phyloP scores from a whole-genome alignment of 2,329 filamentous ascomycete genomes.

The Pestalotiopsis sp. region DNA sequence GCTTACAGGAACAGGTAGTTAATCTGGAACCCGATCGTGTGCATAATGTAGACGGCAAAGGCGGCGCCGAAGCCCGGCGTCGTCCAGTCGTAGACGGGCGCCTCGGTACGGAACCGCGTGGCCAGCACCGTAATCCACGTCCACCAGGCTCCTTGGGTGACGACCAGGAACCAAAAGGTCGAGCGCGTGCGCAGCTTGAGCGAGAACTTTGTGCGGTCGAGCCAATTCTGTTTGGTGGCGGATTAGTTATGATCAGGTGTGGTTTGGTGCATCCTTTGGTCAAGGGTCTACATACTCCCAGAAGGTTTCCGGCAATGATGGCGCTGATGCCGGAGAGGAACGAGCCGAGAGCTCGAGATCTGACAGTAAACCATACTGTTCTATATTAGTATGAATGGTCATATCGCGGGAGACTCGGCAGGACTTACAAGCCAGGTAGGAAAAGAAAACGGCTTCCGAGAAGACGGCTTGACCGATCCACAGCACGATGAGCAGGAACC shows the following conservation, averaged over 20 bases:
- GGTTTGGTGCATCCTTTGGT: background rate
- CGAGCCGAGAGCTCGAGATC: slow-evolving; percentile 67
- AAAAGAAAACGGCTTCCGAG: slow-evolving; percentile 71
- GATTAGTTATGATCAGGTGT: background rate
- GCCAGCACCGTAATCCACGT: slow-evolving; percentile 68
- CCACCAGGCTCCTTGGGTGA: slow-evolving; percentile 70
- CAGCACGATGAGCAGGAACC: slow-evolving; percentile 64
- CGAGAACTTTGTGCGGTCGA: slow-evolving; percentile 57
- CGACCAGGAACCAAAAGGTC: slow-evolving; percentile 54
- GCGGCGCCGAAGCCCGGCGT: slow-evolving; percentile 63
- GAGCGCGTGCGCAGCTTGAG: slow-evolving; percentile 54
- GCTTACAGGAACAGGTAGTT: slow-evolving; percentile 71
- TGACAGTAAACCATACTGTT: slow-evolving; percentile 67
- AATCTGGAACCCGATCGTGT: slow-evolving; percentile 67
- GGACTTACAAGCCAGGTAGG: slow-evolving; percentile 53
- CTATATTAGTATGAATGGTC: background rate
- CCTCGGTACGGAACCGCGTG: slow-evolving; percentile 55
- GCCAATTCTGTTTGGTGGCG: slow-evolving; percentile 43
- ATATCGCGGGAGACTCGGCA: too few species aligned
- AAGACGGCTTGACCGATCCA: slow-evolving; percentile 73
- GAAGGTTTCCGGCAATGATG: slow-evolving; percentile 63
- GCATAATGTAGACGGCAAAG: slow-evolving; percentile 68
- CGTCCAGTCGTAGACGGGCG: slow-evolving; percentile 67
- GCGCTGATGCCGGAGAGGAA: slow-evolving; percentile 70
- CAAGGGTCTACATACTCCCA: slow-evolving; percentile 50